Base-by-base conservation (phyloP, 2,329 filamentous ascomycete genomes). In the Fonsecaea pugnacius region DNA sequence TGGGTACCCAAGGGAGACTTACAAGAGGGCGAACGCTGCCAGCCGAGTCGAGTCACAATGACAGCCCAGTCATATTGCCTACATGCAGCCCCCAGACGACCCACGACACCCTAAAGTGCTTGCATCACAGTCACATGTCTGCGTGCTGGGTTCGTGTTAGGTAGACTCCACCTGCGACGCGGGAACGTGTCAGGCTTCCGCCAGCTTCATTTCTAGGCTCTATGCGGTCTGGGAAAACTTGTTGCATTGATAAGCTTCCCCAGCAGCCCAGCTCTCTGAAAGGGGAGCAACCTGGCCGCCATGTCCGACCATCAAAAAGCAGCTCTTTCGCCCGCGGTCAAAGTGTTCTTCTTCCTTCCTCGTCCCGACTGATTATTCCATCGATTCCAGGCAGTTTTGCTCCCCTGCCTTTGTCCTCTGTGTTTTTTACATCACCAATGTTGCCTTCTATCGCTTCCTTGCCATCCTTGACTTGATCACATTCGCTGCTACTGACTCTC, bases 91-190 rank as follows among this genome's bases (percentile, higher is more conserved):
- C 43, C 43, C 43, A 24, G 43, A 27, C 12, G 43, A 48, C 24
- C 51, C 21, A 54, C 43, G 48, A 14, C 14, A 32, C 18, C 24
- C 16, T 53, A 64, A 54, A 67, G 56, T 60, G 65, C 33, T 60
- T 67, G 65, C 65, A 67, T 60, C 3, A 2, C 12, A 62, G 66
- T 68, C 66, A 68, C 58, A 62, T 68, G 66, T 56, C 27, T 36
- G 24, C 63, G 66, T 43, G 57, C 35, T 21, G 9, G 14, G 32
- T 51, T 59, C 57, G 57, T 52, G 18, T 16, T 24, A 33, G 53
- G 33, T 14, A 50, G 60, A 32, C 52, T 33, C 36, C 38, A 35
- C 21, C 43, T 50, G 12, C 35, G 36, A 63, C 66, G 62, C 65
- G 66, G 63, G 63, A 35, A 35, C 57, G 64, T 54, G 52, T 58